These are phyloP conservation scores for Aquilaria sinensis DNA, from an alignment of 345 rosid genomes.

Conservation along the genomic window DNA sequence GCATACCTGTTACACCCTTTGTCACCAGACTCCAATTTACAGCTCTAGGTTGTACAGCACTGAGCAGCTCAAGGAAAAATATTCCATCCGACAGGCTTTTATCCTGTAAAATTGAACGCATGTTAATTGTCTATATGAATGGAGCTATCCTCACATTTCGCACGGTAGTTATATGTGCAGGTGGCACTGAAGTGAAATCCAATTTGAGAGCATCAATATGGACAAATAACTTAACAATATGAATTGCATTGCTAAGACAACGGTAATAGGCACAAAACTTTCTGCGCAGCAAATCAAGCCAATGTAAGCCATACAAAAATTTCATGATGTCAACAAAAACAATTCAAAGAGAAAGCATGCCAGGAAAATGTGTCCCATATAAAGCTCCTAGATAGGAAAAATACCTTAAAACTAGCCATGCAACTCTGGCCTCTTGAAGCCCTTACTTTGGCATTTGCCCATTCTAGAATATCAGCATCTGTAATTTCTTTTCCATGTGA, in stretches of 20 bases:
- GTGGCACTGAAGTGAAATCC: neutral
- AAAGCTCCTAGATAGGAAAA: neutral
- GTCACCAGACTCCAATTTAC: slow-evolving; percentile 97
- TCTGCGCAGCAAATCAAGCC: too few relatives aligned
- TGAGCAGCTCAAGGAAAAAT: slow-evolving; percentile 83
- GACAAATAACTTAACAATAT: too few relatives aligned
- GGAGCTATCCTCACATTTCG: too few relatives aligned
- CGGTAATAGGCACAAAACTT: too few relatives aligned
- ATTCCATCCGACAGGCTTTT: slow-evolving; percentile 79
- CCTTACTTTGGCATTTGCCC: slow-evolving; percentile 88
- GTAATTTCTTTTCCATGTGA: slow-evolving; percentile 82
- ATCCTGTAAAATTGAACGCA: slow-evolving; percentile 44
- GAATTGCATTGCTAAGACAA: too few relatives aligned
- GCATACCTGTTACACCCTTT: slow-evolving; percentile 69
- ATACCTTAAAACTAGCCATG: slow-evolving; percentile 85
- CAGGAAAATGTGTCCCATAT: neutral
- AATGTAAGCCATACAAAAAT: too few relatives aligned
- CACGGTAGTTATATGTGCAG: too few relatives aligned
- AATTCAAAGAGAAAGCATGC: too few relatives aligned
- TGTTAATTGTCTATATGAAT: neutral
- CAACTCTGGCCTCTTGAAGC: slow-evolving; percentile 60
- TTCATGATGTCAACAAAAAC: too few relatives aligned
- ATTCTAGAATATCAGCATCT: slow-evolving; percentile 77
- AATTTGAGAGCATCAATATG: neutral
- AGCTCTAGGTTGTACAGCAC: slow-evolving; percentile 85